phyloP scores from a whole-genome alignment of 371 early-diverging fungal genomes.

The Furculomyces boomerangus region DNA sequence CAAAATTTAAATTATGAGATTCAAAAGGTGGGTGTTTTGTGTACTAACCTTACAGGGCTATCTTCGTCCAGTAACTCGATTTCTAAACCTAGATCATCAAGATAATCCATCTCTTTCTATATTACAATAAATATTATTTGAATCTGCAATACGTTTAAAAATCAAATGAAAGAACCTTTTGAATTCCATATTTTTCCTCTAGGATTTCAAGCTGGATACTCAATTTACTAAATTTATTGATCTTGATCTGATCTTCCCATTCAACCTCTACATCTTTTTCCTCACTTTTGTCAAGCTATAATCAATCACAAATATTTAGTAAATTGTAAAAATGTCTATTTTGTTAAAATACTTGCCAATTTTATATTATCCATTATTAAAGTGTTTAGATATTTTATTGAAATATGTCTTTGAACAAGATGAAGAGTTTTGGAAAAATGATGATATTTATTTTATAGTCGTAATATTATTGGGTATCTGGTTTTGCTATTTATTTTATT shows the following conservation, averaged over 20 bases:
- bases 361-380: slow-evolving; percentile 1
- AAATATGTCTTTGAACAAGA: no score
- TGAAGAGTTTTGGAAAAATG: no score
- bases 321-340: neutral
- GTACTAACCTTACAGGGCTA: slow-evolving; percentile 37
- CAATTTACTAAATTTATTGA: slow-evolving; percentile 80
- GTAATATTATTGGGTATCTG: no score
- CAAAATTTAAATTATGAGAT: neutral
- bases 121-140: neutral
- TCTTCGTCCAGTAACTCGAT: slow-evolving; percentile 87
- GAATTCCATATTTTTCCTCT: slow-evolving; percentile 55
- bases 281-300: slow-evolving; percentile 46
- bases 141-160: neutral
- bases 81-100: slow-evolving; percentile 79
- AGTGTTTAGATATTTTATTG: no score
- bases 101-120: slow-evolving; percentile 65
- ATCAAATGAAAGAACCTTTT: slow-evolving; percentile 37
- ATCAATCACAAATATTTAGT: neutral
- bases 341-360: neutral
- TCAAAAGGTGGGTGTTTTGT: neutral
- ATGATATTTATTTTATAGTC: no score
- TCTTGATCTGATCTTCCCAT: slow-evolving; percentile 86
- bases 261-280: slow-evolving; percentile 79
- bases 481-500: no score
- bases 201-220: slow-evolving; percentile 56